phyloP scores from a whole-genome alignment of 805 yeast species.

The Candida takata region DNA sequence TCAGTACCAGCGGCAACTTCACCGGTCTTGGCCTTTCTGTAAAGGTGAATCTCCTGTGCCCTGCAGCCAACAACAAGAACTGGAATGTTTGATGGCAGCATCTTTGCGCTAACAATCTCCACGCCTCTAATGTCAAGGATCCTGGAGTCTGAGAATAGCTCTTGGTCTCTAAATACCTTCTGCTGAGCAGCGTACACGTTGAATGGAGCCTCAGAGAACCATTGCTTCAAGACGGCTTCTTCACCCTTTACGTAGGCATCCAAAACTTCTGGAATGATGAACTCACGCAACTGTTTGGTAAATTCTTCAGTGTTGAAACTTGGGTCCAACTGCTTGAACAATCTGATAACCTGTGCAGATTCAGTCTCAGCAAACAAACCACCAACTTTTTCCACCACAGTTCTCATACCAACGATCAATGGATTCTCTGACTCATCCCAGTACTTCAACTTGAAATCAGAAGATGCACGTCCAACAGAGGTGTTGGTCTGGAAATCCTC shows the following conservation, averaged over 20 bases:
- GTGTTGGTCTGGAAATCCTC: slow-evolving; percentile 62
- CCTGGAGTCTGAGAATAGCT: slow-evolving; percentile 82
- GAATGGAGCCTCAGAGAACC: slow-evolving; percentile 97
- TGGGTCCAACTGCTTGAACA: slow-evolving; percentile 87
- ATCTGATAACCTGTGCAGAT: slow-evolving; percentile 82
- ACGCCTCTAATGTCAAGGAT: slow-evolving; percentile 93
- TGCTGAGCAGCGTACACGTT: slow-evolving; percentile 92
- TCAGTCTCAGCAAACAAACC: slow-evolving; percentile 90
- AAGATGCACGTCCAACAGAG: slow-evolving; percentile 57
- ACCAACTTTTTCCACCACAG: slow-evolving; percentile 70
- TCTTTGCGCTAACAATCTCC: slow-evolving; percentile 81
- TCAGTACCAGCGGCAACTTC: slow-evolving; percentile 95
- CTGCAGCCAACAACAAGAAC: slow-evolving; percentile 91
- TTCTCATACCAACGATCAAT: slow-evolving; percentile 70
- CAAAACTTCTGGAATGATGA: slow-evolving; percentile 87
- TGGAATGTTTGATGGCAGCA: slow-evolving; percentile 85
- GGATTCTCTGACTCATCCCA: slow-evolving; percentile 97
- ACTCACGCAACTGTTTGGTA: slow-evolving; percentile 78
- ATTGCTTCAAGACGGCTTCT: slow-evolving; percentile 67
- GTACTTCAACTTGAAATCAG: slow-evolving; percentile 51
- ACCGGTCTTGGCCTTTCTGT: slow-evolving; percentile 84
- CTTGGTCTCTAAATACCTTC: slow-evolving; percentile 87
- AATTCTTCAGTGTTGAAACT: slow-evolving; percentile 73
- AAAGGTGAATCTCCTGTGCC: slow-evolving; percentile 91
- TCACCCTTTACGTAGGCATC: slow-evolving; percentile 95